phyloP scores from a whole-genome alignment of 176 grass and related monocot species.

The Triticum aestivum region DNA sequence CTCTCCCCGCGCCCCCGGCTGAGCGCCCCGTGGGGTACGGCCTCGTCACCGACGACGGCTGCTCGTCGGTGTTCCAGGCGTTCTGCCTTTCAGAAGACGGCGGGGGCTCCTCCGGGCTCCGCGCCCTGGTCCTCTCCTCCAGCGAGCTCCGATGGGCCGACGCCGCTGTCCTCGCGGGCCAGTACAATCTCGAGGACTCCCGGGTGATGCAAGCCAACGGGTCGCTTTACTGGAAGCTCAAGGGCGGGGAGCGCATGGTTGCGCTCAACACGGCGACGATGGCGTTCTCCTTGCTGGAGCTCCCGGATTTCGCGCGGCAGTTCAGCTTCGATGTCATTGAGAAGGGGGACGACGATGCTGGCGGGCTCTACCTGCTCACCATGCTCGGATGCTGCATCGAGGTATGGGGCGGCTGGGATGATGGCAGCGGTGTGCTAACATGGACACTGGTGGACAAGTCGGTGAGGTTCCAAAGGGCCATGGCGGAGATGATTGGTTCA shows the following conservation, averaged over 20 bases:
- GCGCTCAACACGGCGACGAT: conserved; percentile 16
- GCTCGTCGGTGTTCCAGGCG: conserved; percentile 21
- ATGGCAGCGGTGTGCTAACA: neutral
- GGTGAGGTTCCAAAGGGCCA: conserved; percentile 25
- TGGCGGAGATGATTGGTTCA: neutral
- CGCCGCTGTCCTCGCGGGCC: neutral
- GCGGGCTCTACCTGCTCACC: conserved; percentile 31
- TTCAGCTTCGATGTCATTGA: conserved; percentile 27
- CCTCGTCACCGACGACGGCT: conserved; percentile 38
- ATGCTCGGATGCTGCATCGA: conserved; percentile 30
- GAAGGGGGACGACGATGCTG: neutral
- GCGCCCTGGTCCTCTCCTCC: conserved; percentile 20
- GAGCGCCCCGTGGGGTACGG: conserved; percentile 32
- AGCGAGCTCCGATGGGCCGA: conserved; percentile 33
- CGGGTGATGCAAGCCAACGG: conserved; percentile 34
- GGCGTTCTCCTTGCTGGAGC: conserved; percentile 18
- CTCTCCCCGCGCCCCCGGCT: conserved; percentile 2
- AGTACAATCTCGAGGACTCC: neutral
- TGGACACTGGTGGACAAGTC: conserved; percentile 40
- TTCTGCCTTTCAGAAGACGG: neutral
- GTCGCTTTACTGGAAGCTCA: conserved; percentile 36
- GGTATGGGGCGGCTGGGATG: conserved; percentile 18
- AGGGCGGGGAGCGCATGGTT: conserved; percentile 29
- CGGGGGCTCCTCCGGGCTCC: neutral
- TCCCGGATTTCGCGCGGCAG: conserved; percentile 11